Percentiles rank a stretch among this genome's conserved stretches.
phyloP scores from a whole-genome alignment of 2,329 filamentous ascomycete species.

The Trichophyton schoenleinii region DNA sequence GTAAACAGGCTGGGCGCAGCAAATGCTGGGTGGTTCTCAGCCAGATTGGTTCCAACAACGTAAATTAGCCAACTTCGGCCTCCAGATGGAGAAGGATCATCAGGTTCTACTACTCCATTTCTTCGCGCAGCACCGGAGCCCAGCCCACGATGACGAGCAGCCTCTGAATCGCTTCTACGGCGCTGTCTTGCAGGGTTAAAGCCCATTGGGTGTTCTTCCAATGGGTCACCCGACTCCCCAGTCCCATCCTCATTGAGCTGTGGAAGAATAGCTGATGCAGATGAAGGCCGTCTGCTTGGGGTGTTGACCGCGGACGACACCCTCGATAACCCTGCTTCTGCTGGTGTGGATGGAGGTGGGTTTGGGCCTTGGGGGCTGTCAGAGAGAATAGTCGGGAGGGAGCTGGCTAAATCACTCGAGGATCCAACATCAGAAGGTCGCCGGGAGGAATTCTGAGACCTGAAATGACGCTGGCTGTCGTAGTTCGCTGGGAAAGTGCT shows the following conservation, averaged over 20 bases:
- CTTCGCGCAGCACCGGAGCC: slow-evolving; percentile 50
- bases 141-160: slow-evolving; percentile 42
- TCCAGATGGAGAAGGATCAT: slow-evolving; percentile 36
- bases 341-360: slow-evolving; percentile 52
- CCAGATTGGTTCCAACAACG: slow-evolving; percentile 56
- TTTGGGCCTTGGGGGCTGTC: slow-evolving; percentile 47
- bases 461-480: slow-evolving; percentile 43
- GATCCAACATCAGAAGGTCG: slow-evolving; percentile 23
- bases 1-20: slow-evolving; percentile 59
- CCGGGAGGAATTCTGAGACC: slow-evolving; percentile 24
- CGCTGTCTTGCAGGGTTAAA: slow-evolving; percentile 38
- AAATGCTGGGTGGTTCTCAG: slow-evolving; percentile 57
- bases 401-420: slow-evolving; percentile 21
- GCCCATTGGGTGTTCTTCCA: slow-evolving; percentile 30
- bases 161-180: slow-evolving; percentile 48
- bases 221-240: slow-evolving; percentile 26
- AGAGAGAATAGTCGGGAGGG: slow-evolving; percentile 35
- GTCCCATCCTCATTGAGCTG: slow-evolving; percentile 29
- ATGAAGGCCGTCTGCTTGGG: slow-evolving; percentile 36
- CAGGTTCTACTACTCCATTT: slow-evolving; percentile 52
- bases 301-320: slow-evolving; percentile 43
- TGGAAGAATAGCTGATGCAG: slow-evolving; percentile 34
- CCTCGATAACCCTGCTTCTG: slow-evolving; percentile 44
- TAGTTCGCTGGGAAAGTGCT: slow-evolving; percentile 37
- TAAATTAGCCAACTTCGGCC: slow-evolving; percentile 61